Evolutionary conservation across 768 basidiomycete species (phyloP).

Genomic region (Phanerochaete carnosa): DNA sequence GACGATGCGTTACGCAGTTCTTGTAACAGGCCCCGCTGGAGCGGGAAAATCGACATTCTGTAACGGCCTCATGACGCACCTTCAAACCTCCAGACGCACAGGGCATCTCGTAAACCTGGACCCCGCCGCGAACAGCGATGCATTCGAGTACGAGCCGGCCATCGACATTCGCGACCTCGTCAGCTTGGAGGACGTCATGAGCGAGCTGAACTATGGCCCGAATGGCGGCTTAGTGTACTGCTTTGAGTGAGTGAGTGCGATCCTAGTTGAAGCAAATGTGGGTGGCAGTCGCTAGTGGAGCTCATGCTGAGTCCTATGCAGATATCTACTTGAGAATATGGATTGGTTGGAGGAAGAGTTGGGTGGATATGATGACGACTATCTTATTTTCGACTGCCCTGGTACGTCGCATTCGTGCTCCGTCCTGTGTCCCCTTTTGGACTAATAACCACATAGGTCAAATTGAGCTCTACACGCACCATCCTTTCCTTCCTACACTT

Average conservation of each 20-base stretch:
- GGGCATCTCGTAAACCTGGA: conserved; percentile 97
- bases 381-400: conserved; percentile 89
- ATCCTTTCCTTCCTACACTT: conserved; percentile 91
- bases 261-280: not conserved
- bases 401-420: conserved; percentile 39
- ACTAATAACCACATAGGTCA: conserved; percentile 55
- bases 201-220: conserved; percentile 90
- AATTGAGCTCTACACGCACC: conserved; percentile 98
- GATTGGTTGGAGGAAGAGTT: conserved; percentile 98
- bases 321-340: conserved; percentile 94
- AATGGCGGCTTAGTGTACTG: conserved; percentile 98
- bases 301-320: conserved; percentile 27
- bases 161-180: conserved; percentile 95
- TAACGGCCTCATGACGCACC: conserved; percentile 83
- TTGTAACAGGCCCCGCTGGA: conserved; percentile 94
- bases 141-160: conserved; percentile 88
- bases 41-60: conserved; percentile 98
- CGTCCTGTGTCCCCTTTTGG: not conserved
- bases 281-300: not conserved
- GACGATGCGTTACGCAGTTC: conserved; percentile 81
- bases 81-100: conserved; percentile 74
- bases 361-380: conserved; percentile 94
- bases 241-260: conserved; percentile 90
- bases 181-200: conserved; percentile 93
- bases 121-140: conserved; percentile 82